A percentile compares a stretch with the other conserved stretches of the same genome.
Conservation (phyloP, 768 basidiomycete genomes). For the Suillus hirtellus region DNA sequence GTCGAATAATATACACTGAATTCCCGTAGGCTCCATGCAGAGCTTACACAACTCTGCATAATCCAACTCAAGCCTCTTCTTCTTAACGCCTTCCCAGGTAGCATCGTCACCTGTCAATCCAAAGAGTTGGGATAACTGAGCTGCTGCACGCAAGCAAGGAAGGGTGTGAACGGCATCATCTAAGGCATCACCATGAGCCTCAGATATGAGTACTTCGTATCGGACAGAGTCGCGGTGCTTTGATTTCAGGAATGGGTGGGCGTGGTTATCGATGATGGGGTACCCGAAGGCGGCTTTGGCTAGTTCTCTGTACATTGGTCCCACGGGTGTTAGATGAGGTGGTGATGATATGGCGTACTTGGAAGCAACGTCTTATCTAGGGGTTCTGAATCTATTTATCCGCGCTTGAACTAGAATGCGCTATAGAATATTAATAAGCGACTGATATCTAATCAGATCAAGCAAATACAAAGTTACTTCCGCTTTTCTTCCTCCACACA, state of each 20-base stretch:
- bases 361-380: conserved; percentile 9
- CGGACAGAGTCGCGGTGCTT: conserved; percentile 46
- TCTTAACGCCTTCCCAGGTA: conserved; percentile 64
- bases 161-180: conserved; percentile 56
- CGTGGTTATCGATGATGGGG: conserved; percentile 79
- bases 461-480: conserved; percentile 4
- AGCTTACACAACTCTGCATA: conserved; percentile 59
- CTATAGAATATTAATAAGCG: conserved; percentile 3
- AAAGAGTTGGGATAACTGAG: conserved; percentile 55
- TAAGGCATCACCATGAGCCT: conserved; percentile 57
- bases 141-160: conserved; percentile 57
- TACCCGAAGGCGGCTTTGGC: conserved; percentile 26
- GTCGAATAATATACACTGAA: conserved; percentile 71
- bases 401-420: too few species aligned
- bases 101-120: conserved; percentile 34
- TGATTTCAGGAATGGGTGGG: conserved; percentile 64
- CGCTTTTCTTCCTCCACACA: conserved; percentile 15
- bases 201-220: conserved; percentile 67
- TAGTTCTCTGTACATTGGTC: conserved; percentile 21
- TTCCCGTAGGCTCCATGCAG: conserved; percentile 56
- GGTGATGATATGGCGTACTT: neutral
- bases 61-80: conserved; percentile 39
- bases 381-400: neutral
- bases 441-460: conserved; percentile 30
- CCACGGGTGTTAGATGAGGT: conserved; percentile 8